Percentiles rank a stretch among this genome's conserved stretches.
phyloP scores from a whole-genome alignment of 2,329 filamentous ascomycete genomes.

The Hysterium pulicare region DNA sequence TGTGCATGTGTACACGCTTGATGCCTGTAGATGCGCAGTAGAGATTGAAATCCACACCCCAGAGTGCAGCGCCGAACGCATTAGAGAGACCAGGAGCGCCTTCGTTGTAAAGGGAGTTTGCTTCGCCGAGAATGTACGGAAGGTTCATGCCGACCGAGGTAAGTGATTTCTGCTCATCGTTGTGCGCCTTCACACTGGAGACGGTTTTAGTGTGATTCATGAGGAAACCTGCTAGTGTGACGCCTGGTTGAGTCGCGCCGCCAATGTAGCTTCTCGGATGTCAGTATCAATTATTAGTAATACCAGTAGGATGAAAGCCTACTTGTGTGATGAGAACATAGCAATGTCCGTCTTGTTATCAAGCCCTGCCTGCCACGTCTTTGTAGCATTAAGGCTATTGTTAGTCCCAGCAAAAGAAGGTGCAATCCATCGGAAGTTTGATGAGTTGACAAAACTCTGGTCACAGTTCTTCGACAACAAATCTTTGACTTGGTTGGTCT shows the following conservation, averaged over 20 bases:
- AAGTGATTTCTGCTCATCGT: conserved; percentile 47
- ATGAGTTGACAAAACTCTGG: conserved; percentile 44
- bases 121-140: conserved; percentile 59
- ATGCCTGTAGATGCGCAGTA: conserved; percentile 56
- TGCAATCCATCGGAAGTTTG: conserved; percentile 52
- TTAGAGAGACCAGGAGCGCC: conserved; percentile 61
- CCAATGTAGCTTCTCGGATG: conserved; percentile 55
- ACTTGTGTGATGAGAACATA: conserved; percentile 60
- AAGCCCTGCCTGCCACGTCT: conserved; percentile 54
- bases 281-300: neutral
- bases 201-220: conserved; percentile 61
- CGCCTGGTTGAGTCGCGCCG: conserved; percentile 56
- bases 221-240: conserved; percentile 60
- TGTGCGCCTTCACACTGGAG: conserved; percentile 47
- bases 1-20: conserved; percentile 60
- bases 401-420: conserved; percentile 56
- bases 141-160: conserved; percentile 28
- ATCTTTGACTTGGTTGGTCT: conserved; percentile 48
- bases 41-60: conserved; percentile 62
- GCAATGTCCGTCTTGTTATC: conserved; percentile 47
- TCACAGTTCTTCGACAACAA: conserved; percentile 47
- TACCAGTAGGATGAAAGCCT: conserved; percentile 15
- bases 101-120: conserved; percentile 62
- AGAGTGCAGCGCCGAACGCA: conserved; percentile 63
- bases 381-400: conserved; percentile 51